Percentiles rank a stretch among this genome's conserved stretches.
These are phyloP conservation scores for Avicennia marina DNA, from an alignment of 257 asterid genomes.

Conservation along the genomic window DNA sequence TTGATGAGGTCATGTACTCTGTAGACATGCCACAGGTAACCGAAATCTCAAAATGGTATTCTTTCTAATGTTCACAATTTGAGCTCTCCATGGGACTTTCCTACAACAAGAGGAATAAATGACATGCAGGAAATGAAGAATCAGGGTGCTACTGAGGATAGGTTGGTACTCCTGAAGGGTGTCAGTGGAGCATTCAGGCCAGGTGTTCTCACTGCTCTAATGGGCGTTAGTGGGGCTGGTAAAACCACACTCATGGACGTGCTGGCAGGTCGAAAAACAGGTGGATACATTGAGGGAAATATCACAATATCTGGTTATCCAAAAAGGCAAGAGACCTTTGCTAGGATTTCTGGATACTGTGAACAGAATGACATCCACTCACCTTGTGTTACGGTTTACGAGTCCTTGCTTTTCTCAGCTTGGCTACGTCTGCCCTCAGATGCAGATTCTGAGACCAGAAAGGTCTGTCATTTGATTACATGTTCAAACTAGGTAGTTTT, in stretches of 20 bases:
- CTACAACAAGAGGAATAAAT: neutral
- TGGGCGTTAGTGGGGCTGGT: conserved; percentile 56
- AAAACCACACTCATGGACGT: conserved; percentile 53
- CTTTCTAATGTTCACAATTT: neutral
- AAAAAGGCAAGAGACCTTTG: conserved; percentile 50
- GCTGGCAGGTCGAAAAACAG: conserved; percentile 47
- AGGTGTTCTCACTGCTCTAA: conserved; percentile 47
- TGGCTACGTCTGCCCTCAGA: conserved; percentile 51
- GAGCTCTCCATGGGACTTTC: neutral
- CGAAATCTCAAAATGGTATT: neutral
- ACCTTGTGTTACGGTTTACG: conserved; percentile 45
- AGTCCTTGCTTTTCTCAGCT: conserved; percentile 53
- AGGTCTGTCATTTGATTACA: conserved; percentile 27
- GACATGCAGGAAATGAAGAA: conserved; percentile 22
- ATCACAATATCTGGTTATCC: conserved; percentile 55
- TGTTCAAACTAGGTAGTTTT: neutral
- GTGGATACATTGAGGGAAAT: conserved; percentile 43
- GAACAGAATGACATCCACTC: conserved; percentile 60
- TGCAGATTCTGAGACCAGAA: conserved; percentile 24
- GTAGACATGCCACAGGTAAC: conserved; percentile 43
- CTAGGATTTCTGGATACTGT: conserved; percentile 55
- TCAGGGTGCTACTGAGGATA: conserved; percentile 29
- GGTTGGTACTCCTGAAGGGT: conserved; percentile 35
- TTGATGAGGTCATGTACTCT: conserved; percentile 33
- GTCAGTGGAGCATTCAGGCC: conserved; percentile 53